Evolutionary conservation across 345 rosid genomes (phyloP).

Genomic region (Streptanthus diversifolius): DNA sequence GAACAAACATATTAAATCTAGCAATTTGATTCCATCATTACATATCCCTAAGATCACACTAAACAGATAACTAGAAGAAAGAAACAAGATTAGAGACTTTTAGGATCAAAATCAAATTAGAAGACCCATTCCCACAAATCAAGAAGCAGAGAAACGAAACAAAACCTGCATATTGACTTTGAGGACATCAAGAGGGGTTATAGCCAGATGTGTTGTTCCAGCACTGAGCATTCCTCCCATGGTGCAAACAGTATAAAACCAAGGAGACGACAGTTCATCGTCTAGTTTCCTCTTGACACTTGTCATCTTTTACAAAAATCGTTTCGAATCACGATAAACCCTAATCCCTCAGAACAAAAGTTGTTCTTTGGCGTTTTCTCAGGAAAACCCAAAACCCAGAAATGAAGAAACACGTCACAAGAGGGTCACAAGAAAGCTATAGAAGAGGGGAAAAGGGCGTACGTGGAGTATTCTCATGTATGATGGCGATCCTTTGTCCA

Average conservation of each 20-base stretch:
- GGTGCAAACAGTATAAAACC: slow-evolving; percentile 49
- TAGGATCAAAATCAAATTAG: neutral
- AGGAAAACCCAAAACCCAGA: neutral
- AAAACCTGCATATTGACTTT: slow-evolving; percentile 73
- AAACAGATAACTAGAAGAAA: neutral
- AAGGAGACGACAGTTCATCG: slow-evolving; percentile 27
- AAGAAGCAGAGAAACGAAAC: neutral
- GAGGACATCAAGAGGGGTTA: slow-evolving; percentile 67
- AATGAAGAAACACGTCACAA: slow-evolving; percentile 14
- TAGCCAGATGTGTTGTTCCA: slow-evolving; percentile 54
- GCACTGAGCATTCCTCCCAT: slow-evolving; percentile 67
- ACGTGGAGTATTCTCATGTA: slow-evolving; percentile 22
- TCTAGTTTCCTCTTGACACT: slow-evolving; percentile 22
- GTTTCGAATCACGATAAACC: neutral
- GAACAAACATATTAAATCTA: neutral
- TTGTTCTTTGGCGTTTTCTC: slow-evolving; percentile 11
- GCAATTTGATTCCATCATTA: neutral
- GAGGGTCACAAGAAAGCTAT: neutral
- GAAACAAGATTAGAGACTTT: neutral
- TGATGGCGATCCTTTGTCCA: slow-evolving; percentile 37
- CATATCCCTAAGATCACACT: neutral
- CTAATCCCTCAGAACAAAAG: slow-evolving; percentile 7
- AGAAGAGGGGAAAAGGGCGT: neutral
- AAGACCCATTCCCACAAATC: neutral
- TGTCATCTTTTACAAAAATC: slow-evolving; percentile 13